These are phyloP conservation scores for Calonectria fujianensis DNA, from an alignment of 2,329 filamentous ascomycete genomes.

Conservation along the genomic window DNA sequence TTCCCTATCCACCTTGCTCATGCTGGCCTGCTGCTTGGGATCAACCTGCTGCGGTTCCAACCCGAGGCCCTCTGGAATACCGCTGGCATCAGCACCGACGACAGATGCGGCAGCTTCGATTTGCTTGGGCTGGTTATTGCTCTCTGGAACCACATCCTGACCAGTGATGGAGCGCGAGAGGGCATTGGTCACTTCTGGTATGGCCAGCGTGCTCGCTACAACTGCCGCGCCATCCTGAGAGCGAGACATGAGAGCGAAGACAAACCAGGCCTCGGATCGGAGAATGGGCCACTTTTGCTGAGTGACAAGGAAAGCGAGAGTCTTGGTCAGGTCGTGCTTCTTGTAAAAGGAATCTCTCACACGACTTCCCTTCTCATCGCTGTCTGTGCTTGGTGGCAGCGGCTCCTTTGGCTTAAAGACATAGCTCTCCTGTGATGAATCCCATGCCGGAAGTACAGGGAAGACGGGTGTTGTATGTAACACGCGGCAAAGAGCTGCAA, in stretches of 20 bases:
- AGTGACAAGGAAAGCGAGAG: constrained; percentile 71
- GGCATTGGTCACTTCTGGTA: constrained; percentile 64
- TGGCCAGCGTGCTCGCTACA: constrained; percentile 65
- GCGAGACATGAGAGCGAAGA: constrained; percentile 76
- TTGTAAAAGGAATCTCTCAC: constrained; percentile 65
- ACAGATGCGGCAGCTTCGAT: constrained; percentile 45
- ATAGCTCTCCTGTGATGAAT: constrained; percentile 54
- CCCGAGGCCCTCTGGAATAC: constrained; percentile 59
- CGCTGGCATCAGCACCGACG: constrained; percentile 37
- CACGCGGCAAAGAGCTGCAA: constrained; percentile 72
- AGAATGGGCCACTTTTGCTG: constrained; percentile 76
- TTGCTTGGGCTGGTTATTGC: constrained; percentile 43
- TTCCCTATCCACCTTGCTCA: constrained; percentile 74
- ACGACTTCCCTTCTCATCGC: constrained; percentile 44
- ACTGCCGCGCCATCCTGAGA: constrained; percentile 69
- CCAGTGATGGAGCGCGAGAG: constrained; percentile 72
- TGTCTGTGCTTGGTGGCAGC: not conserved
- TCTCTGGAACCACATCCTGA: constrained; percentile 51
- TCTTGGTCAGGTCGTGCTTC: constrained; percentile 64
- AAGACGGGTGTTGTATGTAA: constrained; percentile 66
- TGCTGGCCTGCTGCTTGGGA: constrained; percentile 64
- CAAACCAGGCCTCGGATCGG: constrained; percentile 77
- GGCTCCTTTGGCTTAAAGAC: constrained; percentile 36
- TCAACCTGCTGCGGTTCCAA: constrained; percentile 70
- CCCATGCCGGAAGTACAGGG: constrained; percentile 60